phyloP scores from a whole-genome alignment of 306 rosid genomes.

The Rosa persica region DNA sequence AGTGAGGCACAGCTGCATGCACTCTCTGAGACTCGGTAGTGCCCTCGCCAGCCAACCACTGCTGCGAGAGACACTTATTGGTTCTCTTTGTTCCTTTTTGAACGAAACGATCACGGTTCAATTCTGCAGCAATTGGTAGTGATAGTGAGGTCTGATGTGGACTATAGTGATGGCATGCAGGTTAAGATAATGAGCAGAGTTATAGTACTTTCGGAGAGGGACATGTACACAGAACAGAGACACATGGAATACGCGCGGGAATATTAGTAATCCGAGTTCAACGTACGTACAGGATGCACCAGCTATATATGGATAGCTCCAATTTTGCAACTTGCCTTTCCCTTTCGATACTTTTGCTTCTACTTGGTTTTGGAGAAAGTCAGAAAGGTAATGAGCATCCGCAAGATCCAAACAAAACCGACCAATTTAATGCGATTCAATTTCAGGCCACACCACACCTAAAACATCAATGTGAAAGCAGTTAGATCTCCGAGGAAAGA shows the following conservation, averaged over 20 bases:
- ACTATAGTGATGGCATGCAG: not conserved
- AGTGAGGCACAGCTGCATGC: conserved; percentile 1
- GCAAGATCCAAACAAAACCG: not conserved
- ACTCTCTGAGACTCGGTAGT: not conserved
- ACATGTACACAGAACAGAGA: not conserved
- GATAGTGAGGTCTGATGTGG: not conserved
- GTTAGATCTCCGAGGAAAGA: not conserved
- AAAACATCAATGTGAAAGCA: not conserved
- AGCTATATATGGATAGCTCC: not conserved
- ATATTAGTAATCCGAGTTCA: not conserved
- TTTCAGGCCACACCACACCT: not conserved
- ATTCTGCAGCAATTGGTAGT: not conserved
- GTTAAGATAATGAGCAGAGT: not conserved
- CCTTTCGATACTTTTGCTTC: not conserved
- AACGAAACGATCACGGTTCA: not conserved
- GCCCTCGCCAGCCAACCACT: not conserved
- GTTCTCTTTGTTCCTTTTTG: not conserved
- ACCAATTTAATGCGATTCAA: not conserved
- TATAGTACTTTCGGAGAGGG: not conserved
- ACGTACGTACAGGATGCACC: not conserved
- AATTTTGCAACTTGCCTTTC: not conserved
- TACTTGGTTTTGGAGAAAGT: not conserved
- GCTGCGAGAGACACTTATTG: not conserved
- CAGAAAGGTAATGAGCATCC: not conserved
- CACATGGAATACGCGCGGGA: not conserved